These are phyloP conservation scores for Medicago truncatula DNA, from an alignment of 306 rosid genomes.

Conservation along the genomic window DNA sequence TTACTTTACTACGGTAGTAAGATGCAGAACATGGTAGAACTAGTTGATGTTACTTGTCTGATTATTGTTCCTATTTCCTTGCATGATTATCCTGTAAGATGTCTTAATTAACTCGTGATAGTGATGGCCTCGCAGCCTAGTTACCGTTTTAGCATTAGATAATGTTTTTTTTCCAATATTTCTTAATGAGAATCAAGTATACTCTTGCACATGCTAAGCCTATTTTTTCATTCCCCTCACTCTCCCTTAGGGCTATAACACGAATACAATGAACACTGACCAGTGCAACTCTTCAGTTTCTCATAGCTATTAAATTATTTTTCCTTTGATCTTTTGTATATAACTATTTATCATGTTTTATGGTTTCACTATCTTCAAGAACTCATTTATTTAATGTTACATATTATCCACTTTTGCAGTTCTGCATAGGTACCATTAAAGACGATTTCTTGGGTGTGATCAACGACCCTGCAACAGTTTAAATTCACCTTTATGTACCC, in stretches of 20 bases:
- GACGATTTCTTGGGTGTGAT: slow-evolving; percentile 99
- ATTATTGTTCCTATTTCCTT: slow-evolving; percentile 15
- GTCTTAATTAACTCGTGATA: not conserved
- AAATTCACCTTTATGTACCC: slow-evolving; percentile 22
- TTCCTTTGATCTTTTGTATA: not conserved
- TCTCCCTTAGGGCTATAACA: not conserved
- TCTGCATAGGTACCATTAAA: slow-evolving; percentile 95
- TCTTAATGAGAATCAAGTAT: not conserved
- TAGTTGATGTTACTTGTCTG: not conserved
- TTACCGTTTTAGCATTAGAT: slow-evolving; percentile 20
- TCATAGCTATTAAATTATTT: not conserved
- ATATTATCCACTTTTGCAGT: slow-evolving; percentile 53
- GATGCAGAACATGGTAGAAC: slow-evolving; percentile 16
- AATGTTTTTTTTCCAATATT: not conserved
- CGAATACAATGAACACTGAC: not conserved
- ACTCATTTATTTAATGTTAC: not conserved
- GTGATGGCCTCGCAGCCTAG: not conserved
- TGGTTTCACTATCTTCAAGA: not conserved
- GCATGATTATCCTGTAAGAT: not conserved
- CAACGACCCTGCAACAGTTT: slow-evolving; percentile 77
- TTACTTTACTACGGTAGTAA: not conserved
- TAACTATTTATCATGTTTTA: slow-evolving; percentile 5
- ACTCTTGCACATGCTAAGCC: not conserved
- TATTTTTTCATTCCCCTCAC: slow-evolving; percentile 3
- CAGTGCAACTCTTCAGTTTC: slow-evolving; percentile 1